Evolutionary conservation across 345 rosid genomes (phyloP).

Genomic region (Boechera divaricarpa): DNA sequence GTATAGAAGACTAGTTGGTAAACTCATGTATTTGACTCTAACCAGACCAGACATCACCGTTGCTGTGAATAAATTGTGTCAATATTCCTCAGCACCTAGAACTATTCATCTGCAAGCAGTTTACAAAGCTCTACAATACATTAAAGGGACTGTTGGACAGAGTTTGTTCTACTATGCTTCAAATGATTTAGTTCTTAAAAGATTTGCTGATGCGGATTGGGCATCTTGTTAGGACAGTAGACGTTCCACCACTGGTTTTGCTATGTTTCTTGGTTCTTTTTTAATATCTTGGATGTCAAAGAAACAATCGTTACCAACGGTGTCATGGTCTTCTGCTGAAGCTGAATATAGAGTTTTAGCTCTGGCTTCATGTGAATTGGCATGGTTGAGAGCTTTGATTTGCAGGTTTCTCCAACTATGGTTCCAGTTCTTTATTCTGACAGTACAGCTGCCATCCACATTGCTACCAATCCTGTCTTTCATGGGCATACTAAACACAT

Average conservation of each 20-base stretch:
- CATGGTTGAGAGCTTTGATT: background rate
- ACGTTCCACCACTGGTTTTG: background rate
- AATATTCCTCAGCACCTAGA: background rate
- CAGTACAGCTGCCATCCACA: too few relatives aligned
- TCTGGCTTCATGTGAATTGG: background rate
- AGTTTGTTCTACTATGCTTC: background rate
- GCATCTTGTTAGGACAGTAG: background rate
- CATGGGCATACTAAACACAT: background rate
- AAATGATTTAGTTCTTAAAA: background rate
- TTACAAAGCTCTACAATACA: background rate
- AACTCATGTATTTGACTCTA: background rate
- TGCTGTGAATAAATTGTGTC: background rate
- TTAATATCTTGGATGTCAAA: background rate
- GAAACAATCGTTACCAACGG: background rate
- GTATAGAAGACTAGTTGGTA: background rate
- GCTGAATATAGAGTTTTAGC: background rate
- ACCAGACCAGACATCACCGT: background rate
- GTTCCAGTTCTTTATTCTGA: background rate
- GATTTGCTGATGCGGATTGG: background rate
- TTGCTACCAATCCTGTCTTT: background rate
- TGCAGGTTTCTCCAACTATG: background rate
- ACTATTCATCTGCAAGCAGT: background rate
- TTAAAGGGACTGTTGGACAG: background rate
- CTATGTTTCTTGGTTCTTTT: background rate
- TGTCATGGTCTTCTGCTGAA: background rate